A percentile compares a stretch with the other conserved stretches of the same genome.
phyloP scores from a whole-genome alignment of 2,329 filamentous ascomycete species.

The Fusarium neocosmosporiellum region DNA sequence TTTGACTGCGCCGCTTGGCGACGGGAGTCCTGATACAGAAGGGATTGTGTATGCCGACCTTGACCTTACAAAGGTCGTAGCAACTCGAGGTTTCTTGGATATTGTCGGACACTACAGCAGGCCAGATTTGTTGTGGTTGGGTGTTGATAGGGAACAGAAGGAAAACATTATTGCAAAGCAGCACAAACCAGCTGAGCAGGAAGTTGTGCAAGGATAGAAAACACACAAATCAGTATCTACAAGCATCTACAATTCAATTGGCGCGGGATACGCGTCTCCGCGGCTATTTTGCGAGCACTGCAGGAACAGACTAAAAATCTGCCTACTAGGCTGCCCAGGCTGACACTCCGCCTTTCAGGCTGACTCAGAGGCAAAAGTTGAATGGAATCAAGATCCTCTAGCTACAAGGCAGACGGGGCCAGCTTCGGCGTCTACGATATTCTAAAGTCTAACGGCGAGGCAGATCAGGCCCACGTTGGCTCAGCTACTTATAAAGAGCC shows the following conservation, averaged over 20 bases:
- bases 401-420: background rate
- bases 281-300: background rate
- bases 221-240: background rate
- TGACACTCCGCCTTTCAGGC: background rate
- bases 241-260: background rate
- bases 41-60: conserved; percentile 63
- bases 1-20: conserved; percentile 24
- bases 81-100: conserved; percentile 54
- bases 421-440: background rate
- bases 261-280: background rate
- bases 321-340: background rate
- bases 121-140: conserved; percentile 55
- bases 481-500: background rate
- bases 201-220: background rate
- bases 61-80: conserved; percentile 56
- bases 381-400: background rate
- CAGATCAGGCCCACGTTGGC: background rate
- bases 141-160: conserved; percentile 34
- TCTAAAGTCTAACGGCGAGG: background rate
- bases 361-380: background rate
- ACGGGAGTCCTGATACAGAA: conserved; percentile 47
- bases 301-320: background rate
- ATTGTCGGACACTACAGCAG: conserved; percentile 50
- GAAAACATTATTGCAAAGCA: conserved; percentile 24
- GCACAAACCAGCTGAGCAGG: conserved; percentile 1